These are phyloP conservation scores for Kuraishia hungarica DNA, from an alignment of 805 yeast genomes.

Conservation along the genomic window DNA sequence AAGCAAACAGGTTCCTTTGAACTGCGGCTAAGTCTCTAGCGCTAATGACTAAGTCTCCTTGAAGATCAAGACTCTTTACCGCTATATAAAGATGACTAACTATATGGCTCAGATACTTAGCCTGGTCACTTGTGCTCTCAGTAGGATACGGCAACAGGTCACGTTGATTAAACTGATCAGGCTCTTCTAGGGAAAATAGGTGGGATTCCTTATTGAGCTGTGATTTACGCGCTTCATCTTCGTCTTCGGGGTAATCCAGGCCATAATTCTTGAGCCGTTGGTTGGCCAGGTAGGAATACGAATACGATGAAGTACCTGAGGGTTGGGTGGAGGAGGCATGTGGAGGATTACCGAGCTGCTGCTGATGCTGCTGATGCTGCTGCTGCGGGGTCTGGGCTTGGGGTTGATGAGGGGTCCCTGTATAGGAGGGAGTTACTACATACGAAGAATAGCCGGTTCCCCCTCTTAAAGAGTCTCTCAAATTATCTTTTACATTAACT, in stretches of 20 bases:
- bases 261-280: constrained; percentile 23
- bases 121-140: constrained; percentile 61
- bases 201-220: constrained; percentile 14
- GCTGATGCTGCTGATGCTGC: no score
- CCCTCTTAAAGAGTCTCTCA: constrained; percentile 4
- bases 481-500: constrained; percentile 8
- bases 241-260: constrained; percentile 53
- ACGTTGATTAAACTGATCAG: constrained; percentile 14
- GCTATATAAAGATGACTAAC: constrained; percentile 74
- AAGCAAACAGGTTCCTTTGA: constrained; percentile 13
- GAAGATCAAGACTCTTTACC: constrained; percentile 62
- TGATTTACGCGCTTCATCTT: constrained; percentile 18
- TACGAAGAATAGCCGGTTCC: not conserved
- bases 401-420: constrained; percentile 1
- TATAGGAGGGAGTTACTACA: not conserved
- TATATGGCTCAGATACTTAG: constrained; percentile 71
- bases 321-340: not conserved
- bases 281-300: constrained; percentile 1
- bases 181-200: constrained; percentile 14
- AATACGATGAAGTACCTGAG: no score
- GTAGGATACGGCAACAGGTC: constrained; percentile 58
- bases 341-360: constrained; percentile 1
- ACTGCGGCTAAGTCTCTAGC: constrained; percentile 55
- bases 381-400: constrained; percentile 1
- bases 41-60: constrained; percentile 58